Percentiles rank a stretch among this genome's conserved stretches.
phyloP scores from a whole-genome alignment of 345 rosid genomes.

The Aquilaria sinensis region DNA sequence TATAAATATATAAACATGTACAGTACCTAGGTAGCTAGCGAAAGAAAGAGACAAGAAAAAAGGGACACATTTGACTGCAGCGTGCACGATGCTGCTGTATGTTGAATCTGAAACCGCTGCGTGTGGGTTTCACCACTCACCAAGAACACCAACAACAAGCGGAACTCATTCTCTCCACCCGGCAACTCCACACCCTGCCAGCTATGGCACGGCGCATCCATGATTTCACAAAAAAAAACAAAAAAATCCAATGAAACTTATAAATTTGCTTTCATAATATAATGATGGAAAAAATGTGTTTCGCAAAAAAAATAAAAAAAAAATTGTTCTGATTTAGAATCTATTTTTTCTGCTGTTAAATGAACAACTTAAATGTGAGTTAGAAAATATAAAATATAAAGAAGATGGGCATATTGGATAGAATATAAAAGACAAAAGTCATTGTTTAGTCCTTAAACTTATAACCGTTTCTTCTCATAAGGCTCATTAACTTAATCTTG shows the following conservation, averaged over 20 bases:
- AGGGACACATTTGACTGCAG: conserved; percentile 35
- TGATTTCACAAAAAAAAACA: neutral
- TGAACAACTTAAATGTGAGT: no score
- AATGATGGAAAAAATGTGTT: no score
- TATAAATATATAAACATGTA: neutral
- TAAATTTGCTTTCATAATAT: no score
- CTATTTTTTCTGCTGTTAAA: no score
- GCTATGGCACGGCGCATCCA: neutral
- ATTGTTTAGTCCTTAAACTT: no score
- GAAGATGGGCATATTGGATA: no score
- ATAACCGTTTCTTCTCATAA: no score
- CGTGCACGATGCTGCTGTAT: conserved; percentile 33
- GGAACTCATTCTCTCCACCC: conserved; percentile 31
- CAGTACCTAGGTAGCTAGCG: neutral
- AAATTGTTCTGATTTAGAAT: no score
- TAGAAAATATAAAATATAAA: no score
- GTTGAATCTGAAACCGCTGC: conserved; percentile 46
- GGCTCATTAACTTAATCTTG: no score
- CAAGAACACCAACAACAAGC: conserved; percentile 17
- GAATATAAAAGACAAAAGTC: no score
- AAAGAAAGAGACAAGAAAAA: conserved; percentile 6
- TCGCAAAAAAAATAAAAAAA: no score
- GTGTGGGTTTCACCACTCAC: conserved; percentile 49
- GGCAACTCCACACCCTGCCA: neutral
- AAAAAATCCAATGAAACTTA: conserved; percentile 14